These are phyloP conservation scores for Melampsora larici-populina DNA, from an alignment of 1,284 basidiomycete species.

Conservation along the genomic window DNA sequence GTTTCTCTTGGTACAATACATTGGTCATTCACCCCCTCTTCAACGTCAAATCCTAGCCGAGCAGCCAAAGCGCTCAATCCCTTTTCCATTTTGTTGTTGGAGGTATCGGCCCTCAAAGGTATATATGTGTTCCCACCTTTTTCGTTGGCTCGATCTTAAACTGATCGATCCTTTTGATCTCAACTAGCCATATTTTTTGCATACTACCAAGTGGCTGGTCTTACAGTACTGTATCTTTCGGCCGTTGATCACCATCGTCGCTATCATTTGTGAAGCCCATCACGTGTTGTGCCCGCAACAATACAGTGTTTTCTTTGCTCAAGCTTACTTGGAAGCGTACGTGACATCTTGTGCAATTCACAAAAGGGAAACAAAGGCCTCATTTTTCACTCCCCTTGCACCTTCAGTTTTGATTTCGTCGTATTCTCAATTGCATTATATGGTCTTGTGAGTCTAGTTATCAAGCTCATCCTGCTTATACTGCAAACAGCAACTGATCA, in stretches of 20 bases:
- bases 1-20: constrained; percentile 42
- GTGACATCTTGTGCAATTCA: neutral
- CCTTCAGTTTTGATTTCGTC: constrained; percentile 32
- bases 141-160: neutral
- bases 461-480: neutral
- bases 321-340: constrained; percentile 41
- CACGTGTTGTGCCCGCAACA: constrained; percentile 18
- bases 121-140: neutral
- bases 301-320: constrained; percentile 38
- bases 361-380: neutral
- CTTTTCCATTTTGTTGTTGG: constrained; percentile 41
- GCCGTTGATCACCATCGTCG: constrained; percentile 33
- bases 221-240: constrained; percentile 39
- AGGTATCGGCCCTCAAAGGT: constrained; percentile 41
- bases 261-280: constrained; percentile 29
- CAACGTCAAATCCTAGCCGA: constrained; percentile 18
- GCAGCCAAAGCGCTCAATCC: constrained; percentile 29
- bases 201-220: constrained; percentile 37
- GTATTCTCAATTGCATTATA: constrained; percentile 39
- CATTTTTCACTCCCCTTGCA: neutral
- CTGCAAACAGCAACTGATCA: neutral
- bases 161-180: neutral
- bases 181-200: constrained; percentile 32
- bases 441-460: constrained; percentile 53
- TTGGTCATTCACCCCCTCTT: constrained; percentile 19